phyloP scores from a whole-genome alignment of 148 eudicot species.

The Arbutus unedo region DNA sequence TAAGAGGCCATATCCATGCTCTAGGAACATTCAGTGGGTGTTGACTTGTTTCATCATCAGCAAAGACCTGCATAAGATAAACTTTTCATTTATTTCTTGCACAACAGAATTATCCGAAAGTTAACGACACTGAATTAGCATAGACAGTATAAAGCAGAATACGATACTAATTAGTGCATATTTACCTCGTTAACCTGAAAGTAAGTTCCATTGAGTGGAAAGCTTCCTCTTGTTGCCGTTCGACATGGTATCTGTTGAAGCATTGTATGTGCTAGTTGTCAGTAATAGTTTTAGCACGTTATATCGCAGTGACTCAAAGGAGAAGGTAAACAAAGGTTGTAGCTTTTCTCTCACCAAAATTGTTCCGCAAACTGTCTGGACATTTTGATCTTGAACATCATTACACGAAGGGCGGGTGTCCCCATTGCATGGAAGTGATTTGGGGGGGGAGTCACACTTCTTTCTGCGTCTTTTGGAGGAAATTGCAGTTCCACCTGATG shows the following conservation, averaged over 20 bases:
- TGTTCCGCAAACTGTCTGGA: conserved; percentile 79
- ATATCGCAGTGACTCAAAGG: neutral
- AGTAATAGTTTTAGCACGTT: neutral
- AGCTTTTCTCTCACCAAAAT: conserved; percentile 60
- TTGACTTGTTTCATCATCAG: conserved; percentile 83
- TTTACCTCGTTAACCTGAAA: conserved; percentile 89
- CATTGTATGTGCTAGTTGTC: conserved; percentile 6
- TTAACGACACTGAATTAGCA: neutral
- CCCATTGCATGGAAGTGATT: conserved; percentile 53
- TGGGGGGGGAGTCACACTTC: conserved; percentile 55
- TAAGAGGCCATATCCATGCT: conserved; percentile 54
- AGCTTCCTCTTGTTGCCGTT: conserved; percentile 94
- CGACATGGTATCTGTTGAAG: conserved; percentile 82
- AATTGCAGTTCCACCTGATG: conserved; percentile 80
- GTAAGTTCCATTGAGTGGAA: conserved; percentile 92
- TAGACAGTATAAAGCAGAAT: neutral
- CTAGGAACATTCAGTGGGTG: conserved; percentile 73
- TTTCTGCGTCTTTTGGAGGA: conserved; percentile 73
- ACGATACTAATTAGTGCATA: too few species aligned
- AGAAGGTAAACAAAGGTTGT: neutral
- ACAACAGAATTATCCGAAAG: conserved; percentile 25
- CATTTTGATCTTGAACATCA: conserved; percentile 66
- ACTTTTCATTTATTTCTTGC: neutral
- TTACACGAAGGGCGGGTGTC: conserved; percentile 70
- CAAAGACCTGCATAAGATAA: conserved; percentile 57